Evolutionary conservation across 352 stramenopile species (phyloP).

Genomic region (Halophytophthora polymorphica): DNA sequence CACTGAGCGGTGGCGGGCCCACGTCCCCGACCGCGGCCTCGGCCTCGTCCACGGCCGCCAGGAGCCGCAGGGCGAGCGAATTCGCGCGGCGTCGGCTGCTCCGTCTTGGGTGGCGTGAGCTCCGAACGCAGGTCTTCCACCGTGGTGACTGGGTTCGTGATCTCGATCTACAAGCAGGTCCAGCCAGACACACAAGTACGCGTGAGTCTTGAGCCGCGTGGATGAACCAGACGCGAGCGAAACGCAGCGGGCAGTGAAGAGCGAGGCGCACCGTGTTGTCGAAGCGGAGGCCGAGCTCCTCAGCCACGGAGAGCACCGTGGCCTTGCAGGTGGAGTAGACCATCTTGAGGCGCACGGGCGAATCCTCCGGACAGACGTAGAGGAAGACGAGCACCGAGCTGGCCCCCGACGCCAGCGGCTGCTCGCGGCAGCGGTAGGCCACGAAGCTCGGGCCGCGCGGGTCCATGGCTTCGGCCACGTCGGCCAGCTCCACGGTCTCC

Average conservation of each 20-base stretch:
- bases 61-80: constrained; percentile 75
- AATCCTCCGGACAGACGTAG: constrained; percentile 88
- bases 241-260: background rate
- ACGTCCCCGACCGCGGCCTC: constrained; percentile 34
- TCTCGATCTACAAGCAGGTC: constrained; percentile 52
- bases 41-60: constrained; percentile 57
- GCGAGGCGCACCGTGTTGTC: constrained; percentile 49
- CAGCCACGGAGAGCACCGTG: constrained; percentile 66
- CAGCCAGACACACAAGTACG: constrained; percentile 5
- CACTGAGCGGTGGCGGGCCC: constrained; percentile 25
- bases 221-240: background rate
- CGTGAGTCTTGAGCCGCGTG: too few species aligned
- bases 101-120: constrained; percentile 42
- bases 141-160: constrained; percentile 55
- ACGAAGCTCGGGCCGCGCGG: constrained; percentile 74
- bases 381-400: constrained; percentile 70
- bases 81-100: constrained; percentile 61
- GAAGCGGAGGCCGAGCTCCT: constrained; percentile 62
- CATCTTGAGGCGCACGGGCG: constrained; percentile 87
- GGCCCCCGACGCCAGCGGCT: constrained; percentile 30
- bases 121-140: constrained; percentile 69
- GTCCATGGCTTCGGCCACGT: constrained; percentile 57
- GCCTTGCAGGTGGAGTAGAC: constrained; percentile 89
- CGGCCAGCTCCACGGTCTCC: constrained; percentile 63
- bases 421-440: constrained; percentile 67